These are phyloP conservation scores for Curvularia eragrostidis DNA, from an alignment of 2,329 filamentous ascomycete genomes.

Conservation along the genomic window DNA sequence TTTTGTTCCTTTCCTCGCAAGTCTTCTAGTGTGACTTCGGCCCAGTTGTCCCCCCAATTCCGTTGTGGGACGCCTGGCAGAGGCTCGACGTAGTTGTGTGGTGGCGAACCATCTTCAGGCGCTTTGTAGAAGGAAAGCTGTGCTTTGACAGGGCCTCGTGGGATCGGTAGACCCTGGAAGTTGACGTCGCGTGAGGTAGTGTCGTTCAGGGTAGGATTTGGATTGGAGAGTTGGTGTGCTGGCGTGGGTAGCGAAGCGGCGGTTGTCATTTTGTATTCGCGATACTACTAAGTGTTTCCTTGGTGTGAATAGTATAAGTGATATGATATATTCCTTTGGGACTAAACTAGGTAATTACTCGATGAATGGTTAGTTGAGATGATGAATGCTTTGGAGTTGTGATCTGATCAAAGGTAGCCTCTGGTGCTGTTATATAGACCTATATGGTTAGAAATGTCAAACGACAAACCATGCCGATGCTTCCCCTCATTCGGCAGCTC, in stretches of 20 bases:
- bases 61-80: constrained; percentile 68
- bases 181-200: constrained; percentile 41
- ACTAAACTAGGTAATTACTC: background rate
- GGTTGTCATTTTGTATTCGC: constrained; percentile 51
- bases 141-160: constrained; percentile 37
- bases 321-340: background rate
- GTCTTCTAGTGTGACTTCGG: constrained; percentile 70
- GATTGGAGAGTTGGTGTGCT: constrained; percentile 50
- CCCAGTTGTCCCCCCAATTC: constrained; percentile 64
- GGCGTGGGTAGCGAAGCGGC: constrained; percentile 51
- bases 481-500: constrained; percentile 27
- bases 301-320: background rate
- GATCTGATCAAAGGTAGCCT: constrained; percentile 10
- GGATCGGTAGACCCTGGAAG: constrained; percentile 40
- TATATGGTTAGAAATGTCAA: constrained; percentile 41
- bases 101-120: constrained; percentile 37
- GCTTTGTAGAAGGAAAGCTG: constrained; percentile 40
- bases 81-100: constrained; percentile 64
- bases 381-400: constrained; percentile 21
- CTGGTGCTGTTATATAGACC: constrained; percentile 31
- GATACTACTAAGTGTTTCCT: background rate
- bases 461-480: constrained; percentile 15
- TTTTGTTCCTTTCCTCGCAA: constrained; percentile 72
- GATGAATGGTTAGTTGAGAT: constrained; percentile 10
- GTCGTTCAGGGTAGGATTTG: constrained; percentile 33